These are phyloP conservation scores for Haematococcus lacustris DNA, from an alignment of 139 green algal genomes.

Conservation along the genomic window DNA sequence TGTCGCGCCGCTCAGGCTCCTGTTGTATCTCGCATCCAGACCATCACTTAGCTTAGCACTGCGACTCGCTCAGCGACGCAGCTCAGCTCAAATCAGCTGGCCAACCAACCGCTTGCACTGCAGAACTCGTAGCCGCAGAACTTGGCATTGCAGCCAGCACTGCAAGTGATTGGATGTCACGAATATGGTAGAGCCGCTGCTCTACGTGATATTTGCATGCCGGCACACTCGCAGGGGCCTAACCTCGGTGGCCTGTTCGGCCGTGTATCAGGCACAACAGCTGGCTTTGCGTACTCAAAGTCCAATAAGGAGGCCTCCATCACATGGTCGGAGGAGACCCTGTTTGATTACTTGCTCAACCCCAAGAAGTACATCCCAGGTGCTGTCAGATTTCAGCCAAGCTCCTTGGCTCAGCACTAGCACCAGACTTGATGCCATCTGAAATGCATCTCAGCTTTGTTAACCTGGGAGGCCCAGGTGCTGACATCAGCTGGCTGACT, in stretches of 20 bases:
- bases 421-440: not conserved
- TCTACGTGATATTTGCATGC: not conserved
- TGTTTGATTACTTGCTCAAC: constrained; percentile 95
- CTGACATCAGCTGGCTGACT: too few species aligned
- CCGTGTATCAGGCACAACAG: constrained; percentile 67
- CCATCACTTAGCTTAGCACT: too few species aligned
- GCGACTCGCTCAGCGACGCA: too few species aligned
- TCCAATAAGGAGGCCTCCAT: constrained; percentile 96
- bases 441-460: not conserved
- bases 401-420: not conserved
- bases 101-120: too few species aligned
- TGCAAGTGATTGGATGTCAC: not conserved
- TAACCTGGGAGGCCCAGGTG: too few species aligned
- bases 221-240: constrained; percentile 58
- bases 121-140: too few species aligned
- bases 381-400: constrained; percentile 6
- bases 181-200: too few species aligned
- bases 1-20: not conserved
- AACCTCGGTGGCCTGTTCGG: constrained; percentile 96
- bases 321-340: constrained; percentile 76
- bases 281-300: constrained; percentile 93
- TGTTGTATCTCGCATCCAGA: too few species aligned
- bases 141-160: not conserved
- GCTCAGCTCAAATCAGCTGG: too few species aligned
- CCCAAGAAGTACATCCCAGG: constrained; percentile 95